Conservation (phyloP, 2,329 filamentous ascomycete genomes). For the Calonectria crousiana region DNA sequence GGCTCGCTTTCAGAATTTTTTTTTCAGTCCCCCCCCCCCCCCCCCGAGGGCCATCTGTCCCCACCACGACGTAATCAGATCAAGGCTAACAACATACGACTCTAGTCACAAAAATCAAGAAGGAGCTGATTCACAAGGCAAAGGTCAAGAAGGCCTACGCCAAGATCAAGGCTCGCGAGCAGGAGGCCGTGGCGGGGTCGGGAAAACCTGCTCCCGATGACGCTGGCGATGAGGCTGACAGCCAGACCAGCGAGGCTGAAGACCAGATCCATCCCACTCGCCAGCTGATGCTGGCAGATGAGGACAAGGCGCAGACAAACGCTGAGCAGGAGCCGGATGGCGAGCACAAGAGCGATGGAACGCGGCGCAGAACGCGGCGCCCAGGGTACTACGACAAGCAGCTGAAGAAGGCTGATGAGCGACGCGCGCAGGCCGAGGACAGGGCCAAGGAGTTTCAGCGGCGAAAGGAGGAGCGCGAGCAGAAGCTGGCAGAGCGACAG, state of each 20-base stretch:
- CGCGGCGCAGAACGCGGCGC: slow-evolving; percentile 51
- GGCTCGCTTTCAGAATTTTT: slow-evolving; percentile 32
- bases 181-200: slow-evolving; percentile 43
- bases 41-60: not conserved
- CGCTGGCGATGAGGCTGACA: slow-evolving; percentile 33
- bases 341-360: slow-evolving; percentile 45
- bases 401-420: slow-evolving; percentile 59
- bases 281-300: slow-evolving; percentile 55
- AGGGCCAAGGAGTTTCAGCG: slow-evolving; percentile 56
- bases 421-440: slow-evolving; percentile 56
- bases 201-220: slow-evolving; percentile 39
- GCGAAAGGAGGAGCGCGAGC: slow-evolving; percentile 73
- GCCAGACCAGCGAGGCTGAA: slow-evolving; percentile 31
- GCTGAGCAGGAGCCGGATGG: slow-evolving; percentile 21
- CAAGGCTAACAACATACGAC: slow-evolving; percentile 32
- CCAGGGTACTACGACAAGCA: slow-evolving; percentile 77
- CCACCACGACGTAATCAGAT: not conserved
- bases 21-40: not conserved
- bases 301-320: slow-evolving; percentile 50
- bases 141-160: slow-evolving; percentile 94
- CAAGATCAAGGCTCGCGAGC: slow-evolving; percentile 77
- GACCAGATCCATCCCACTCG: slow-evolving; percentile 52
- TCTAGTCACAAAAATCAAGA: slow-evolving; percentile 88
- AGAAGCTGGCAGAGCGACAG: slow-evolving; percentile 73
- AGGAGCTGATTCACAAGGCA: slow-evolving; percentile 88